phyloP scores from a whole-genome alignment of 179 eudicot genomes.

The Carnegiea gigantea region DNA sequence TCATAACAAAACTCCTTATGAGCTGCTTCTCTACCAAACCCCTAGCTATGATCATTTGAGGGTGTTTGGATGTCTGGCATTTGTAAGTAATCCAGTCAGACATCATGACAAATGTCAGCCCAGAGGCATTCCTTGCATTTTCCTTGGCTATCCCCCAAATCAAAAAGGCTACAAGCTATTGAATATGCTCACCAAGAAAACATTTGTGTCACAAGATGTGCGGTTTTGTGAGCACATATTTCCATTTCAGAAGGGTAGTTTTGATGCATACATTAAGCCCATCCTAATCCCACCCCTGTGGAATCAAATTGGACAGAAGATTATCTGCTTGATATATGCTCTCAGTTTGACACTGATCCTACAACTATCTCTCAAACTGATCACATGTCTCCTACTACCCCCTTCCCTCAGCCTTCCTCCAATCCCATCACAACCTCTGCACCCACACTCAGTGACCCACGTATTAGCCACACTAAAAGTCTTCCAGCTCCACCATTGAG shows the following conservation, averaged over 20 bases:
- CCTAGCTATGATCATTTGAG: neutral
- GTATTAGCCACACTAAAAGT: no score
- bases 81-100: neutral
- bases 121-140: neutral
- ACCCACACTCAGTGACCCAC: no score
- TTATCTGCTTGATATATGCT: neutral
- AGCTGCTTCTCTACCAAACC: neutral
- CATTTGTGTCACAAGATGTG: neutral
- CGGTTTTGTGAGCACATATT: neutral
- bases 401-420: neutral
- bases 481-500: neutral
- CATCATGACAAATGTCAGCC: neutral
- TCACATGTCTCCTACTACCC: neutral
- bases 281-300: neutral
- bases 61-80: neutral
- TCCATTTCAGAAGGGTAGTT: neutral
- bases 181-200: neutral
- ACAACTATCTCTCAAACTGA: rapidly evolving
- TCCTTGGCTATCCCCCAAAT: neutral
- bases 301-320: neutral
- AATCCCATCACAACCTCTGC: no score
- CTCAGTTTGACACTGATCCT: neutral
- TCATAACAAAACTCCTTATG: neutral
- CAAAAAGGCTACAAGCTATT: neutral
- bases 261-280: neutral